Evolutionary conservation across 345 rosid species (phyloP).

Genomic region (Eucalyptus pumila): DNA sequence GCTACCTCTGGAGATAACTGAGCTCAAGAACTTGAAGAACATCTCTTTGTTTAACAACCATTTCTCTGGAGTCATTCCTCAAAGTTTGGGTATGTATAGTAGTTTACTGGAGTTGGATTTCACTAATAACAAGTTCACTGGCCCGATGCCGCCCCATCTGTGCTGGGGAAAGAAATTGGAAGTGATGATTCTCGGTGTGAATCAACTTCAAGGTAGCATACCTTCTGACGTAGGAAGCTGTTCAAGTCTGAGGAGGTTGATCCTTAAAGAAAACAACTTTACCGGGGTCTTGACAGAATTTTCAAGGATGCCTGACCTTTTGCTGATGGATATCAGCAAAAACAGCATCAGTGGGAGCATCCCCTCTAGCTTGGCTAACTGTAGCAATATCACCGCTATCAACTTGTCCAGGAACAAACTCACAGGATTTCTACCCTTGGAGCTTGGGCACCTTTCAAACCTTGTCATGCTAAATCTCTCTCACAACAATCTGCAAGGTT

Average conservation of each 20-base stretch:
- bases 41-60: conserved; percentile 35
- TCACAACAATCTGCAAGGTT: conserved; percentile 38
- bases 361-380: conserved; percentile 42
- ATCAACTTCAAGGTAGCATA: conserved; percentile 47
- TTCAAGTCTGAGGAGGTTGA: conserved; percentile 45
- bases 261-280: conserved; percentile 36
- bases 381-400: conserved; percentile 28
- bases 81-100: conserved; percentile 50
- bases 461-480: conserved; percentile 45
- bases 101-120: conserved; percentile 53
- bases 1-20: conserved; percentile 51
- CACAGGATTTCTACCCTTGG: conserved; percentile 37
- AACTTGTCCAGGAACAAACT: conserved; percentile 53
- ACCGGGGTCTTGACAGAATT: conserved; percentile 55
- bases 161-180: conserved; percentile 42
- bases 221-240: conserved; percentile 49
- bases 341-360: conserved; percentile 52
- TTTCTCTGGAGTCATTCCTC: conserved; percentile 56
- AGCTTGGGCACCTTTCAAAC: conserved; percentile 37
- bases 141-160: conserved; percentile 59
- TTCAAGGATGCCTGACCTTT: conserved; percentile 26
- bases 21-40: conserved; percentile 40
- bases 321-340: conserved; percentile 33
- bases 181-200: conserved; percentile 39
- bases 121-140: conserved; percentile 40